Base-by-base conservation (phyloP, 495 filamentous ascomycete species). In the Podospora bellae-mahoneyi region DNA sequence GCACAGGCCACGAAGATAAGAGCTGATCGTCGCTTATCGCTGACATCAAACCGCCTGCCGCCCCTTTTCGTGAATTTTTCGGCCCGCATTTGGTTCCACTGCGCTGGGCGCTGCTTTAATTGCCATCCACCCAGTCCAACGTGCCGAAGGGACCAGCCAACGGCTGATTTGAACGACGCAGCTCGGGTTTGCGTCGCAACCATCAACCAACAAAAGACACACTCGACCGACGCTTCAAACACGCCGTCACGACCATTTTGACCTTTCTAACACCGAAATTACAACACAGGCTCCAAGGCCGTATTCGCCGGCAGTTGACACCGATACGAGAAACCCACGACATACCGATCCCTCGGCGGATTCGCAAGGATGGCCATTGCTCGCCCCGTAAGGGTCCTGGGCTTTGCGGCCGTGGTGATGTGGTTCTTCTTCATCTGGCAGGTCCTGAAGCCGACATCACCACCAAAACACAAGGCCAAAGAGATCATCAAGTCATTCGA, bases 341-440 rank as follows among this genome's bases (percentile, higher is more conserved):
- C 9, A 28, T 61, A 27, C 18, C 23, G 59, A 27, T 19, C 16
- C 26, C 23, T 34, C 19, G 59, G 26, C 39, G 39, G 39, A 61
- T 28, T 26, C 28, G 15, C 39, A 44, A 67, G 63, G 55, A 96
- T 96, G 92, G 91, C 90, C 74, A 83, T 96, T 76, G 89, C 92
- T 74, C 89, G 87, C 83, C 90, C 91, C 30, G 89, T 95, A 75
- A 89, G 93, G 76, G 87, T 91, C 72, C 83, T 97, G 75, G 90
- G 83, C 71, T 85, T 90, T 71, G 82, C 88, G 64, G 89, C 89
- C 70, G 81, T 90, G 68, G 74, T 90, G 56, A 79, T 96, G 60
- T 88, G 90, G 81, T 79, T 90, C 60, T 93, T 91, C 74, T 86
- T 95, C 67, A 69, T 95, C 67, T 89, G 90, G 68, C 88, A 90